Evolutionary conservation across 345 rosid genomes (phyloP).

Genomic region (Eucalyptus cloeziana): DNA sequence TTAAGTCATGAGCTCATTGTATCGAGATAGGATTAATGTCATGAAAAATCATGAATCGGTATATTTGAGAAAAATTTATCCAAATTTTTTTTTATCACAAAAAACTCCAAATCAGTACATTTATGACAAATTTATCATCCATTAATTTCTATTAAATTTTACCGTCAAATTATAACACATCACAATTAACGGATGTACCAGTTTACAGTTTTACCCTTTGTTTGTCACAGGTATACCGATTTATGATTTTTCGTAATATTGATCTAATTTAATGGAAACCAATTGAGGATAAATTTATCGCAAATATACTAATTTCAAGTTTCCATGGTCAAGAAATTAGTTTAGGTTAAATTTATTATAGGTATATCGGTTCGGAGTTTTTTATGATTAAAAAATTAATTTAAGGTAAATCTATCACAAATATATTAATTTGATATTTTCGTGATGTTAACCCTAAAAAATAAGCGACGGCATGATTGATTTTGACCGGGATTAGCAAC

Average conservation of each 20-base stretch:
- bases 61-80: too few species aligned
- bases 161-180: accelerated
- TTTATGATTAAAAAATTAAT: too few species aligned
- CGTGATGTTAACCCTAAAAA: accelerated
- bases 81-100: too few species aligned
- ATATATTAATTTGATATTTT: too few species aligned
- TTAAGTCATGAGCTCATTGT: accelerated
- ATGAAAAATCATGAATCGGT: accelerated
- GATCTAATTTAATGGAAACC: too few species aligned
- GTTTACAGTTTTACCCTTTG: accelerated
- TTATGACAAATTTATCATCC: too few species aligned
- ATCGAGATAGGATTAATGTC: background rate
- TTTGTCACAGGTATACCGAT: accelerated
- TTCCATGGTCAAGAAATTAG: accelerated
- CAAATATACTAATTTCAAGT: accelerated
- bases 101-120: accelerated
- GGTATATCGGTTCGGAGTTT: accelerated
- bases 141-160: accelerated
- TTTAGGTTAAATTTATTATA: too few species aligned
- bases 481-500: background rate
- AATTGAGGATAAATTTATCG: too few species aligned
- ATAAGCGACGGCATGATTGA: accelerated
- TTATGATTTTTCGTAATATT: too few species aligned
- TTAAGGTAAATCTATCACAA: accelerated
- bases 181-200: accelerated